Percentiles rank a stretch among this genome's conserved stretches.
These are phyloP conservation scores for Trichoderma gracile DNA, from an alignment of 2,329 filamentous ascomycete genomes.

Conservation along the genomic window DNA sequence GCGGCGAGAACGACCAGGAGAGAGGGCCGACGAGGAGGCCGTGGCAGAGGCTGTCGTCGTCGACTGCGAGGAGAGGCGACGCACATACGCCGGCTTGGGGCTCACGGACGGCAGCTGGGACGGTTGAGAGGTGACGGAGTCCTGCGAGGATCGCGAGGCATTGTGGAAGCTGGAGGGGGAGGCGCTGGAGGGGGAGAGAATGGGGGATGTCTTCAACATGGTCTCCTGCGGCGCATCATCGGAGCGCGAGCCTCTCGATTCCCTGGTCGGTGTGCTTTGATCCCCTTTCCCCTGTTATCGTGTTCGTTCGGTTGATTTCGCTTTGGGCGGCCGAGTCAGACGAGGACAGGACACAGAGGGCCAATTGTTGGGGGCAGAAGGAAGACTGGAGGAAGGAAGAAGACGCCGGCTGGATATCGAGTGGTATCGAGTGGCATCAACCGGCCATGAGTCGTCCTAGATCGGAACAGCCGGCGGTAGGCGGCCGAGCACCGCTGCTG, in stretches of 20 bases:
- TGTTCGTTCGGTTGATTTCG: not conserved
- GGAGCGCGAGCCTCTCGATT: conserved; percentile 29
- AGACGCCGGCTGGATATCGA: not conserved
- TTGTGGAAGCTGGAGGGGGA: conserved; percentile 51
- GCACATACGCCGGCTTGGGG: conserved; percentile 26
- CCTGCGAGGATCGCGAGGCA: conserved; percentile 30
- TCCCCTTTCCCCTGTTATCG: not conserved
- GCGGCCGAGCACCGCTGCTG: conserved; percentile 5
- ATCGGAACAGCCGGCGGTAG: conserved; percentile 19
- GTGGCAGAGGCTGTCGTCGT: conserved; percentile 11
- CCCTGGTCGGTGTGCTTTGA: not conserved
- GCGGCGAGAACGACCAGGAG: conserved; percentile 5
- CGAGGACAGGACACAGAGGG: not conserved
- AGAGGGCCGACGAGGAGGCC: conserved; percentile 18
- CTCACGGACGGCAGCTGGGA: conserved; percentile 20
- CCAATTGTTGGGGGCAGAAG: not conserved
- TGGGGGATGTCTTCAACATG: conserved; percentile 62
- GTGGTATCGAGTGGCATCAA: conserved; percentile 11
- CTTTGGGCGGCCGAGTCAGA: not conserved
- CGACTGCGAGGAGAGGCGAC: conserved; percentile 17
- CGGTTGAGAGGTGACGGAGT: conserved; percentile 14
- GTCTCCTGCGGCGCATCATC: conserved; percentile 54
- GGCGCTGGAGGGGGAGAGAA: conserved; percentile 53
- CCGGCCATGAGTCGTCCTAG: conserved; percentile 6
- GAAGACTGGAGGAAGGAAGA: not conserved